Conservation (phyloP, 805 yeast genomes). For the Cyberlindnera samutprakarnensis region DNA sequence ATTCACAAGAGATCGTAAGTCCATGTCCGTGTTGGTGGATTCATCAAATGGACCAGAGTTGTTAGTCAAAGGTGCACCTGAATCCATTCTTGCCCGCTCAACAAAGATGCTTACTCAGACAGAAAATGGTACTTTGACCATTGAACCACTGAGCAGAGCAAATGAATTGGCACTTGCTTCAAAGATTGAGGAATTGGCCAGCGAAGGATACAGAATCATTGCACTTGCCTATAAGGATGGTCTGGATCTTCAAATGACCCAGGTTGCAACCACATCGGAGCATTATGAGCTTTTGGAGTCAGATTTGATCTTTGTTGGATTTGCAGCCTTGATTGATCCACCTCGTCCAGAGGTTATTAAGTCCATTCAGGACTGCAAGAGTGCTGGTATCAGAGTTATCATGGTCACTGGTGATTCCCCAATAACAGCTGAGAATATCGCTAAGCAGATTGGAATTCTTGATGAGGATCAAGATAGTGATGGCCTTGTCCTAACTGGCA, state of each 20-base stretch:
- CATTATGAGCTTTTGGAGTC: slow-evolving; percentile 28
- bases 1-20: slow-evolving; percentile 41
- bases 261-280: slow-evolving; percentile 23
- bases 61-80: slow-evolving; percentile 52
- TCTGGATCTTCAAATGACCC: slow-evolving; percentile 24
- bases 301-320: slow-evolving; percentile 29
- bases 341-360: slow-evolving; percentile 32
- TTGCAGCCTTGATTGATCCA: slow-evolving; percentile 38
- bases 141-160: slow-evolving; percentile 24
- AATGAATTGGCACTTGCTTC: slow-evolving; percentile 26
- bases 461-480: slow-evolving; percentile 20
- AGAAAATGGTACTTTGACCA: slow-evolving; percentile 11
- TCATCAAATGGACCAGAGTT: slow-evolving; percentile 21
- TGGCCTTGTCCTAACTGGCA: slow-evolving; percentile 31
- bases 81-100: slow-evolving; percentile 37
- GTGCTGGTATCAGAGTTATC: slow-evolving; percentile 36
- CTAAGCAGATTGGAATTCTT: slow-evolving; percentile 35
- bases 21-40: slow-evolving; percentile 43
- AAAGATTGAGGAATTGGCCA: slow-evolving; percentile 33
- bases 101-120: slow-evolving; percentile 29
- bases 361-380: slow-evolving; percentile 28
- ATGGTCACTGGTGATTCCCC: slow-evolving; percentile 51
- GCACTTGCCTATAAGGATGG: slow-evolving; percentile 31
- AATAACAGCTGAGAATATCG: slow-evolving; percentile 44
- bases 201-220: slow-evolving; percentile 22